Evolutionary conservation across 495 filamentous ascomycete genomes (phyloP).

Genomic region (Podospora conica): DNA sequence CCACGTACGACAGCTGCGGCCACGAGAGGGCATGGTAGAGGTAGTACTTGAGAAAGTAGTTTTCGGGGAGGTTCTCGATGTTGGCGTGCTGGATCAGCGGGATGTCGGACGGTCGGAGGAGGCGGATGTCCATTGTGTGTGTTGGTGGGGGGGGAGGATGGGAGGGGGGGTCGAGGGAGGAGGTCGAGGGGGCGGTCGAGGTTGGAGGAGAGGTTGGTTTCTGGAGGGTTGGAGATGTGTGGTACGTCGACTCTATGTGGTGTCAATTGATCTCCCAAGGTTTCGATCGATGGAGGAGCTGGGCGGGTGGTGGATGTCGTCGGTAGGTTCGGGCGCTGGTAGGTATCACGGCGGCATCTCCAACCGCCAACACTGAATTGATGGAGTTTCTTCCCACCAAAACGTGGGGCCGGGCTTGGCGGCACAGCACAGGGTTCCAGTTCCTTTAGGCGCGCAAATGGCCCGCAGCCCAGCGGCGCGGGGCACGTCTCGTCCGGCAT

Average conservation of each 20-base stretch:
- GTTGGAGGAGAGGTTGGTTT: not conserved
- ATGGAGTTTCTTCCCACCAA: not conserved
- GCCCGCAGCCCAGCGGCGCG: not conserved
- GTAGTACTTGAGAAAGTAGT: slow-evolving; percentile 99
- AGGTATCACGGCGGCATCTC: not conserved
- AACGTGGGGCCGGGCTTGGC: not conserved
- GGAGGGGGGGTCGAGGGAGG: not conserved
- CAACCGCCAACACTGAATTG: not conserved
- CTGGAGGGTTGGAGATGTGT: not conserved
- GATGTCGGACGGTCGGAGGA: slow-evolving; percentile 70
- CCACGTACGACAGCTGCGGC: slow-evolving; percentile 94
- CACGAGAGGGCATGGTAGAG: slow-evolving; percentile 97
- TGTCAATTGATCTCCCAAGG: not conserved
- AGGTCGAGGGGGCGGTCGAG: not conserved
- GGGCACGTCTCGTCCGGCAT: not conserved
- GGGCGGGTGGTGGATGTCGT: not conserved
- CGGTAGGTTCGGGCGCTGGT: too few species aligned
- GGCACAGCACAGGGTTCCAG: not conserved
- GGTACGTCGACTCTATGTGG: not conserved
- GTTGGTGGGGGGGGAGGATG: not conserved
- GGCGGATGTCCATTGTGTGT: slow-evolving; percentile 66
- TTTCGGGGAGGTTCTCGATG: slow-evolving; percentile 97
- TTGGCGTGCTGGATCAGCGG: slow-evolving; percentile 96
- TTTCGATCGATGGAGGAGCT: not conserved
- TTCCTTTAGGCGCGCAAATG: not conserved